A percentile compares a stretch with the other conserved stretches of the same genome.
Evolutionary conservation across 805 yeast genomes (phyloP).

Genomic region (Pichia eremophila): DNA sequence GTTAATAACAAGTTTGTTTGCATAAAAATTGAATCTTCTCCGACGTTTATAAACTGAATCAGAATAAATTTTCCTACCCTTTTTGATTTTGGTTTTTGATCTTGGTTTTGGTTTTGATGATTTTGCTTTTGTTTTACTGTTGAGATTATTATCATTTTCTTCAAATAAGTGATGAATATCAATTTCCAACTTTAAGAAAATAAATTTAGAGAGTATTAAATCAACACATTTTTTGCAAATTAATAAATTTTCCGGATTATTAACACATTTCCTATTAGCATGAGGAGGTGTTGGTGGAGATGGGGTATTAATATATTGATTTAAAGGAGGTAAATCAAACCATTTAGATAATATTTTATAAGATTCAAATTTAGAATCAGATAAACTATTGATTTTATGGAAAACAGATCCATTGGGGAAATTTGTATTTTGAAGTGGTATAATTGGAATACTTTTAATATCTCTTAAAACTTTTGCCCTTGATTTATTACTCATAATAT

Average conservation of each 20-base stretch:
- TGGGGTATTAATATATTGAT: slow-evolving; percentile 24
- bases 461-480: not conserved
- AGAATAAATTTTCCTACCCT: slow-evolving; percentile 8
- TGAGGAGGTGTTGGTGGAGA: slow-evolving; percentile 29
- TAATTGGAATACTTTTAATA: slow-evolving; percentile 4
- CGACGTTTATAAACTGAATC: slow-evolving; percentile 26
- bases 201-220: slow-evolving; percentile 20
- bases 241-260: slow-evolving; percentile 26
- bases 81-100: not conserved
- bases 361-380: slow-evolving; percentile 19
- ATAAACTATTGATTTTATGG: slow-evolving; percentile 18
- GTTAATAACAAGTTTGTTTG: slow-evolving; percentile 1
- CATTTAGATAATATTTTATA: slow-evolving; percentile 25
- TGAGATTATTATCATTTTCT: not conserved
- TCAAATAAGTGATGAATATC: slow-evolving; percentile 21
- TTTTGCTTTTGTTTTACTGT: not conserved
- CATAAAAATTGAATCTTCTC: slow-evolving; percentile 13
- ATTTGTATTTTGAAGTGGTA: slow-evolving; percentile 14
- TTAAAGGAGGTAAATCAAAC: slow-evolving; percentile 30
- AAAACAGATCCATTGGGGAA: slow-evolving; percentile 25
- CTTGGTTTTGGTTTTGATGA: not conserved
- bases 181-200: slow-evolving; percentile 22
- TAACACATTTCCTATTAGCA: slow-evolving; percentile 12
- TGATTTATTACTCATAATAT: slow-evolving; percentile 8
- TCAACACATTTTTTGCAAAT: slow-evolving; percentile 24